Evolutionary conservation across 2,329 filamentous ascomycete genomes (phyloP), one percentile per base, ranked within the genome.

Genomic region (Neophaeococcomyces aloes): DNA sequence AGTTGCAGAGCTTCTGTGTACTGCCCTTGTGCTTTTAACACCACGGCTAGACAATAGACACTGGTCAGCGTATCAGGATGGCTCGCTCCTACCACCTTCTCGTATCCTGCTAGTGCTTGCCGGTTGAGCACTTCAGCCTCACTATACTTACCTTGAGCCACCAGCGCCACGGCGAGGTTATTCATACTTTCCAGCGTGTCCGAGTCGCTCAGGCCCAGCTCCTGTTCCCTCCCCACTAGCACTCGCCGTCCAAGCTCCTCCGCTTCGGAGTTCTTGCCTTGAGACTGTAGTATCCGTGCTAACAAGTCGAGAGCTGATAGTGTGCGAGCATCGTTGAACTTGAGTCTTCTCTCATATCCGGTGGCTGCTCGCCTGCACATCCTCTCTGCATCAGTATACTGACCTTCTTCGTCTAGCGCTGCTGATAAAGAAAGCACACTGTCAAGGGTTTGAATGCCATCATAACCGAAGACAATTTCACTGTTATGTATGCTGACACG

Each of bases 21-120:
- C 7, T 40, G 47, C 7, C 46, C 52, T 38, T 49, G 45, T 6
- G 27, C 17, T 17, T 15, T 13, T 7, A 50, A 23, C 3, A 36
- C 19, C n/a, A n/a, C 21, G 23, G 40, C 51, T 15, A 55, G 32
- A 30, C 44, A 48, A 23, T 38, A 39, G 47, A 55, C 51, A 21
- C 42, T 54, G 8, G 7, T 40, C 13, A 58, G 47, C 7, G 56
- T 59, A 15, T 51, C 25, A 8, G 47, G 53, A 47, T 60, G 52
- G 25, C 57, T 46, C 6, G 34, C 17, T 1, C 57, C 55, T 14
- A 56, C 44, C 32, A 50, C 19, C 33, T 41, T 48, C 29, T 53
- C 46, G 2, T 40, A 44, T 3, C 39, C 45, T 38, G 48, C 45
- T 18, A 59, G 25, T n/a, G 50, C 45, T 35, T 46, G 42, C 34